Percentiles rank a stretch among this genome's conserved stretches.
phyloP scores from a whole-genome alignment of 2,329 filamentous ascomycete species.

The Chaetomium sp. region DNA sequence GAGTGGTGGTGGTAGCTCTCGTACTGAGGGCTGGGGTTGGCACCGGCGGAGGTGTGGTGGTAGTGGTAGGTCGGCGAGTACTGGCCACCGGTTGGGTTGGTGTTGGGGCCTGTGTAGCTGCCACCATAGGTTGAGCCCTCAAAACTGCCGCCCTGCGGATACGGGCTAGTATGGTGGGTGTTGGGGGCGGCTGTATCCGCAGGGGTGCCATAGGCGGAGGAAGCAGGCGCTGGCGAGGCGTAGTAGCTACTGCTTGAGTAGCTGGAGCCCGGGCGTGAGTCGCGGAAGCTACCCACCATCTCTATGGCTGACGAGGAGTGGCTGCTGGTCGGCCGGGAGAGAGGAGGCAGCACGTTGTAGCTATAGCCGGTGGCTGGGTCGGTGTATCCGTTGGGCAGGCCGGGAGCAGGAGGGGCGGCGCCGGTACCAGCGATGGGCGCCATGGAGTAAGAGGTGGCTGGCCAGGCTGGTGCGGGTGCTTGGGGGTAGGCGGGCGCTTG shows the following conservation, averaged over 20 bases:
- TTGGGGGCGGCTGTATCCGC: too few relatives aligned
- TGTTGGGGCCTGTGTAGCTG: too few relatives aligned
- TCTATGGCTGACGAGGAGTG: constrained; percentile 1
- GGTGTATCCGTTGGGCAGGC: constrained; percentile 2
- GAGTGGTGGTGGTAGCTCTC: too few relatives aligned
- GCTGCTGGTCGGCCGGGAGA: background rate
- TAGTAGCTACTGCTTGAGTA: background rate
- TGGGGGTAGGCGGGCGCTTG: background rate
- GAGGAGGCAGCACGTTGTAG: background rate
- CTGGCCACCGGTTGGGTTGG: too few relatives aligned
- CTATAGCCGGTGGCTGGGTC: background rate
- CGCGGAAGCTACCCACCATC: background rate
- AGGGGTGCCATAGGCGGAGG: too few relatives aligned
- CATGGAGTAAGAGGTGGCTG: background rate
- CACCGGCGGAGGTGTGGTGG: too few relatives aligned
- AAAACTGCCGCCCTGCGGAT: too few relatives aligned
- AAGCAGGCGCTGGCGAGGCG: too few relatives aligned
- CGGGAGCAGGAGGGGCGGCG: background rate
- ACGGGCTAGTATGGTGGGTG: too few relatives aligned
- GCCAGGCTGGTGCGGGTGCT: background rate
- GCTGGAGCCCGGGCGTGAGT: background rate
- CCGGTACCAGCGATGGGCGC: constrained; percentile 2
- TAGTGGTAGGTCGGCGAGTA: too few relatives aligned
- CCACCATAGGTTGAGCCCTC: too few relatives aligned
- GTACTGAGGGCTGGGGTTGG: too few relatives aligned